Conservation (phyloP, 306 rosid species). For the Ammopiptanthus mongolicus region DNA sequence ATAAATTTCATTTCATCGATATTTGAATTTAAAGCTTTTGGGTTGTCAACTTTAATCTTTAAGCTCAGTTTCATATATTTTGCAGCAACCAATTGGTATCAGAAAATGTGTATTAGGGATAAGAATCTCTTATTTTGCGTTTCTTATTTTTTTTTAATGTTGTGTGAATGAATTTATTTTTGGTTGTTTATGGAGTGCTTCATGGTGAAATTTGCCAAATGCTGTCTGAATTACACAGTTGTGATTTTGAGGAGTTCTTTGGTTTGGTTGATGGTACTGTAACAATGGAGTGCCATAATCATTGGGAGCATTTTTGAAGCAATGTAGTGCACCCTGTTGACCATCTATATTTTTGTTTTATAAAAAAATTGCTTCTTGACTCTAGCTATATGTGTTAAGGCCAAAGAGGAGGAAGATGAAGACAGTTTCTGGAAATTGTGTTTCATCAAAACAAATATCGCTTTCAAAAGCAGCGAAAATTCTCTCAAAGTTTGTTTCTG, state of each 20-base stretch:
- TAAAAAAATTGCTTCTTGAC: not conserved
- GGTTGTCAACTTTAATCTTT: no score
- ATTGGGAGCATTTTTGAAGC: no score
- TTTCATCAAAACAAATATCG: conserved; percentile 15
- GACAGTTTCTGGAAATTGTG: conserved; percentile 11
- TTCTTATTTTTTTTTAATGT: no score
- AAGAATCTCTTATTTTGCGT: no score
- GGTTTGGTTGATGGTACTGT: not conserved
- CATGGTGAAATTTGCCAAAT: not conserved
- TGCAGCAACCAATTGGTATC: no score
- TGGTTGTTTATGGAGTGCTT: not conserved
- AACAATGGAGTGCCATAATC: not conserved
- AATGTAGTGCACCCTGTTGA: not conserved
- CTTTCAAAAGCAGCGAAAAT: conserved; percentile 35
- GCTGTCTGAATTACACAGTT: not conserved
- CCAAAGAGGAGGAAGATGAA: conserved; percentile 18
- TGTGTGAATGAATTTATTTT: no score
- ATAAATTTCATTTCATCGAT: no score
- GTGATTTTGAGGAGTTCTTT: not conserved
- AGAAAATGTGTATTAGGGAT: no score
- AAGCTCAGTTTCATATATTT: no score
- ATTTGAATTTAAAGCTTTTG: no score
- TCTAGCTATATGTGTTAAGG: not conserved
- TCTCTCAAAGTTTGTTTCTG: conserved; percentile 30
- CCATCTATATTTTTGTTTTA: not conserved